phyloP scores from a whole-genome alignment of 768 basidiomycete species.

The Rhizopogon vulgaris region DNA sequence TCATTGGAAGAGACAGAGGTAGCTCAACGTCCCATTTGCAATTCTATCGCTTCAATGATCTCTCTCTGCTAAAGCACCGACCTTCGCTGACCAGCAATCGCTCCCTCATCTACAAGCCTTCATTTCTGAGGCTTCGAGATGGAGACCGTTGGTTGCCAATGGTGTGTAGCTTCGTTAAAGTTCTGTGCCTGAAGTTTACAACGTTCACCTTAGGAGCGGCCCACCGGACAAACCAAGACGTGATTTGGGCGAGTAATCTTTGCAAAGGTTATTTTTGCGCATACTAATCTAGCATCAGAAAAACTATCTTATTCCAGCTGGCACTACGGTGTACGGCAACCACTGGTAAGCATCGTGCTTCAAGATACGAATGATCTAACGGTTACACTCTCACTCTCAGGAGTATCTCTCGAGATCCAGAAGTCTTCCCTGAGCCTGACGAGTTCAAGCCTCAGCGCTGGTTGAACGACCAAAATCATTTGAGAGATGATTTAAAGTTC shows the following conservation, averaged over 20 bases:
- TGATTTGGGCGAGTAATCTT: constrained; percentile 41
- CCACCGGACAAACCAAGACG: constrained; percentile 55
- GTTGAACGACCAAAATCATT: constrained; percentile 37
- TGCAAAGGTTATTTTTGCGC: not conserved
- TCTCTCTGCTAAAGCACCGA: constrained; percentile 23
- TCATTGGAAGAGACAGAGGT: constrained; percentile 35
- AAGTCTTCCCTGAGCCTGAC: constrained; percentile 28
- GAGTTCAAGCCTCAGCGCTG: constrained; percentile 47
- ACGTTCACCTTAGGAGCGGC: constrained; percentile 35
- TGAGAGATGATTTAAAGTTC: constrained; percentile 36
- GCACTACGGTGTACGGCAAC: constrained; percentile 14
- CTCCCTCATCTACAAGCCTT: constrained; percentile 33
- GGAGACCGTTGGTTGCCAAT: constrained; percentile 22
- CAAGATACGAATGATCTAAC: not conserved
- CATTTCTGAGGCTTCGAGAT: constrained; percentile 28
- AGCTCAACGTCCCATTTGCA: not conserved
- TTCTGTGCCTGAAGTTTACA: not conserved
- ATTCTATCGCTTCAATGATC: not conserved
- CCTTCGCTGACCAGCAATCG: constrained; percentile 25
- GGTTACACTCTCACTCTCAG: not conserved
- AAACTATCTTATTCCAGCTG: constrained; percentile 17
- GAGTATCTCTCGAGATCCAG: not conserved
- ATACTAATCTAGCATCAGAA: constrained; percentile 9
- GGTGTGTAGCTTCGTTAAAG: constrained; percentile 17
- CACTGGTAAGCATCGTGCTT: constrained; percentile 8